A percentile compares a stretch with the other conserved stretches of the same genome.
Conservation (phyloP, 1,139 yeast genomes). For the Blastobotrys capitulatus region DNA sequence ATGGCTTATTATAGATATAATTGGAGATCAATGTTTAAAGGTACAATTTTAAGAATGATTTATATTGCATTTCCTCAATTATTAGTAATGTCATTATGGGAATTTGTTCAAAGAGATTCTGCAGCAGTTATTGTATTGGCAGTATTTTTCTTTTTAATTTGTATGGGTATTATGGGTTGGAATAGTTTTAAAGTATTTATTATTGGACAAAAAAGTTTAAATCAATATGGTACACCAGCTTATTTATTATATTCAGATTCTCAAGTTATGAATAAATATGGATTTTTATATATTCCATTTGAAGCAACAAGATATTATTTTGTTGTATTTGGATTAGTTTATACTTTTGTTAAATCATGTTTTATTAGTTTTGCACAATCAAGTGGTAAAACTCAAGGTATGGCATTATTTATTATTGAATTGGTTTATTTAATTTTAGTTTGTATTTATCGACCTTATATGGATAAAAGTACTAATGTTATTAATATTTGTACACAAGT, state of each 20-base stretch:
- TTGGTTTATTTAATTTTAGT: conserved; percentile 57
- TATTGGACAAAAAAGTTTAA: conserved; percentile 65
- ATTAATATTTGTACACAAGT: conserved; percentile 81
- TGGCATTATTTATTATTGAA: conserved; percentile 73
- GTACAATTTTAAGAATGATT: conserved; percentile 75
- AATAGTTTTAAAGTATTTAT: conserved; percentile 65
- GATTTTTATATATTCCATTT: conserved; percentile 86
- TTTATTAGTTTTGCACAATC: conserved; percentile 82
- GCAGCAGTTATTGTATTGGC: conserved; percentile 83
- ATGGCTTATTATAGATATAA: conserved; percentile 62
- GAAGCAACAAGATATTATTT: conserved; percentile 82
- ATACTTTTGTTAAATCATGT: conserved; percentile 67
- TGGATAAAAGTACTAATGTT: conserved; percentile 89
- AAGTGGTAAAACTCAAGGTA: conserved; percentile 75
- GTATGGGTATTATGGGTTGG: conserved; percentile 57
- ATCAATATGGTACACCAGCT: conserved; percentile 81
- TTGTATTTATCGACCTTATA: conserved; percentile 74
- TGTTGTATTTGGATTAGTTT: conserved; percentile 55
- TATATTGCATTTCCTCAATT: conserved; percentile 58
- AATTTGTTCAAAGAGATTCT: conserved; percentile 77
- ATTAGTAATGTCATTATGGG: conserved; percentile 79
- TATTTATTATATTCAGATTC: conserved; percentile 82
- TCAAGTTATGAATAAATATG: conserved; percentile 73
- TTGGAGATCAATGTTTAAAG: conserved; percentile 77
- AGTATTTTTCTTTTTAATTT: conserved; percentile 55